Base-by-base conservation (phyloP, 345 rosid genomes). In the Eucalyptus cloeziana region DNA sequence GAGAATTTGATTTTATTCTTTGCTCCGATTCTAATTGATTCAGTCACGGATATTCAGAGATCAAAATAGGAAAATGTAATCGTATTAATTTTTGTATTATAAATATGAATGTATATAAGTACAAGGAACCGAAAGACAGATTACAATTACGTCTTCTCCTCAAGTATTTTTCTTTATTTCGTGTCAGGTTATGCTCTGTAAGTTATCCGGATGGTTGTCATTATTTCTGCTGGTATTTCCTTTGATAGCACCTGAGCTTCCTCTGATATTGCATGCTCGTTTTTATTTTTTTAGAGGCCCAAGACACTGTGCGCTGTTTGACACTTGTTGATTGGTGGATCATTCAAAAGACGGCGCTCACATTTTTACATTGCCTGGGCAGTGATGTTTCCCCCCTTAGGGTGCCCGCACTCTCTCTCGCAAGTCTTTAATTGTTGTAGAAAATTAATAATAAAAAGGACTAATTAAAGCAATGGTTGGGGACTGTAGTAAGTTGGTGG, bases 41-140 rank as follows among this genome's bases (percentile, higher is more conserved):
- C 22, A 6, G 21, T 51, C 54, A 16, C 0, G 8, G 54, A 51
- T 16, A 51, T 51, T 51, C 2, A 17, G 10, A 52, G 22, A 19
- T 52, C 17, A 52, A 19, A 52, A 52, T 52, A 17, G 24, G 56
- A 52, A 52, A 52, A 52, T 52, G 56, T 52, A 52, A 52, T 52
- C 56, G 19, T 52, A 7, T 52, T 52, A 7, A 52, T 51, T 51
- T 51, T 51, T 51, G 56, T 51, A 6, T 19, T 51, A 51, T 51
- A 7, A 16, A 17, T 51, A 51, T 51, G 56, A 51, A 17, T 7
- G 56, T 51, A 51, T 51, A 51, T 0, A 51, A 0, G 56, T 51
- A 7, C 0, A 51, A 17, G 0, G 8, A 16, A 51, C 56, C 3
- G 56, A 17, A 51, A 2, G 22, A 51, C 0, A 0, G 22, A 51